Percentiles rank a stretch among this genome's conserved stretches.
These are phyloP conservation scores for Cyberlindnera xylosilytica DNA, from an alignment of 805 yeast species.

Conservation along the genomic window DNA sequence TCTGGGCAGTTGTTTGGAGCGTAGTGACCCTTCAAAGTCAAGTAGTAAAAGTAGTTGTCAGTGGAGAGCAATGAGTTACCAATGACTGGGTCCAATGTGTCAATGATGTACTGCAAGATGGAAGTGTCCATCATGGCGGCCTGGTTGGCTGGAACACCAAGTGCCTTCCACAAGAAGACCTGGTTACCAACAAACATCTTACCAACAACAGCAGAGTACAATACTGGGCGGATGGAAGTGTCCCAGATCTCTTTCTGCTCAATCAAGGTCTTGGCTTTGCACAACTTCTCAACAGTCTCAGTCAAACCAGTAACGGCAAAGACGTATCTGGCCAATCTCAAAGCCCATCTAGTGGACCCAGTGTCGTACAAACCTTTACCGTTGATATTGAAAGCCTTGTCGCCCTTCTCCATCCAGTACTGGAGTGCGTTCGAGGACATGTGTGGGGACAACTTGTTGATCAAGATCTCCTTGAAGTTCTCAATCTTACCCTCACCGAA, in stretches of 20 bases:
- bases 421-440: constrained; percentile 79
- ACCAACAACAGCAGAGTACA: constrained; percentile 68
- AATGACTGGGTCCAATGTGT: constrained; percentile 76
- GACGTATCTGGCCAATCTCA: constrained; percentile 60
- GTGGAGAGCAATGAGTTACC: constrained; percentile 57
- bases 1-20: constrained; percentile 67
- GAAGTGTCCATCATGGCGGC: constrained; percentile 77
- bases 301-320: constrained; percentile 55
- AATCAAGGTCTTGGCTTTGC: constrained; percentile 52
- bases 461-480: constrained; percentile 48
- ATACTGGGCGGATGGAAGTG: constrained; percentile 57
- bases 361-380: constrained; percentile 74
- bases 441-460: constrained; percentile 59
- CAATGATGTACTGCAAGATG: constrained; percentile 65
- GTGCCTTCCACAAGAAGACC: constrained; percentile 81
- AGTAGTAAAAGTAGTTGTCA: constrained; percentile 78
- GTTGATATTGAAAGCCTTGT: constrained; percentile 47
- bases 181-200: constrained; percentile 75
- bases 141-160: constrained; percentile 87
- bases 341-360: constrained; percentile 85
- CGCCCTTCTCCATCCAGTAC: constrained; percentile 70
- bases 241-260: constrained; percentile 70
- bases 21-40: constrained; percentile 62
- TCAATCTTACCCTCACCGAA: constrained; percentile 73
- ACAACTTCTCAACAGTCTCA: constrained; percentile 49